phyloP scores from a whole-genome alignment of 2,329 filamentous ascomycete species.

The Fusarium guadeloupense region DNA sequence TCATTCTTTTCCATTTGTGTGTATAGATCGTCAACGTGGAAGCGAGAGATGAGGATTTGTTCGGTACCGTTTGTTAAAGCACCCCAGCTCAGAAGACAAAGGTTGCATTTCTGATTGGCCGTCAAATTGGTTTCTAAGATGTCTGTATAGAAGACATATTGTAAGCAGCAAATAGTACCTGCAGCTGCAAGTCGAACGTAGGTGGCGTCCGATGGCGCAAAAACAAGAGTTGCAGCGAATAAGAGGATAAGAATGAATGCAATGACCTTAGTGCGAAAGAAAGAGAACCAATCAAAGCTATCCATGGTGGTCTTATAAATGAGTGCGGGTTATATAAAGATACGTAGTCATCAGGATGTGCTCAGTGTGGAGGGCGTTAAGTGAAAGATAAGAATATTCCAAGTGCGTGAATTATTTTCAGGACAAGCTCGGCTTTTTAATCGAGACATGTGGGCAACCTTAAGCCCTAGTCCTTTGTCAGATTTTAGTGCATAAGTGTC shows the following conservation, averaged over 20 bases:
- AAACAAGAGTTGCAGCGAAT: background rate
- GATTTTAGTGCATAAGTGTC: no score
- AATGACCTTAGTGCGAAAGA: no score
- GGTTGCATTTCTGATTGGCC: background rate
- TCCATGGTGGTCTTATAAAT: no score
- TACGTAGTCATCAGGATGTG: no score
- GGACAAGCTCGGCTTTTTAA: no score
- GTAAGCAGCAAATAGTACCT: background rate
- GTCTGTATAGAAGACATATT: background rate
- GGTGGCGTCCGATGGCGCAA: background rate
- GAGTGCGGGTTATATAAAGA: no score
- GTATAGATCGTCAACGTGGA: background rate
- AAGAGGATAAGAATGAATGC: background rate
- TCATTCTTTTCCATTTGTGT: fast-evolving
- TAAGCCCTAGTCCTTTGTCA: no score
- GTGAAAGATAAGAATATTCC: no score
- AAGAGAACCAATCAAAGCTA: no score
- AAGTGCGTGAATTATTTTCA: no score
- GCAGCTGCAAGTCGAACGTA: background rate
- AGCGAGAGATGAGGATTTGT: background rate
- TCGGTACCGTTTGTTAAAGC: background rate
- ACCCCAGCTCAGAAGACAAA: background rate
- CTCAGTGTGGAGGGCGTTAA: no score
- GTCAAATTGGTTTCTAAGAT: background rate
- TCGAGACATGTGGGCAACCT: no score